Percentiles rank a stretch among this genome's conserved stretches.
These are phyloP conservation scores for Papiliotrema flavescens DNA, from an alignment of 1,284 basidiomycete genomes.

Conservation along the genomic window DNA sequence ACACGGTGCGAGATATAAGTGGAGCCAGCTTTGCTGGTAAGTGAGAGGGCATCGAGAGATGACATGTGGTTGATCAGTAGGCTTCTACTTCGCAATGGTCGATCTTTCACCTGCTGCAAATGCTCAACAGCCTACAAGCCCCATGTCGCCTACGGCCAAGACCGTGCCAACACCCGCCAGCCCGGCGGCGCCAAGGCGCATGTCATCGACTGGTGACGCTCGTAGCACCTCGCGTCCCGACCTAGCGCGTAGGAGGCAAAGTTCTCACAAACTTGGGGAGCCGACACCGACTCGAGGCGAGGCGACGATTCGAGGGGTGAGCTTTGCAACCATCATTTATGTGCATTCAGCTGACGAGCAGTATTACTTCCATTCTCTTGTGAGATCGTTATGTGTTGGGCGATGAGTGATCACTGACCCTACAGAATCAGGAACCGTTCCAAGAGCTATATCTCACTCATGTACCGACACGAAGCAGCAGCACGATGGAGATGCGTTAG, in stretches of 20 bases:
- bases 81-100: slow-evolving; percentile 69
- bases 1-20: slow-evolving; percentile 87
- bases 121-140: slow-evolving; percentile 34
- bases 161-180: slow-evolving; percentile 9
- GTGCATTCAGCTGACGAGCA: slow-evolving; percentile 8
- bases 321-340: slow-evolving; percentile 47
- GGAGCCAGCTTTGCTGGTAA: slow-evolving; percentile 91
- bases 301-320: slow-evolving; percentile 43
- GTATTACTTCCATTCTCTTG: slow-evolving; percentile 79
- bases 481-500: slow-evolving; percentile 50
- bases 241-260: slow-evolving; percentile 19
- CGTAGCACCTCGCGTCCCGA: slow-evolving; percentile 16
- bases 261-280: slow-evolving; percentile 11
- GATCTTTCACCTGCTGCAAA: slow-evolving; percentile 37
- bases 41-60: slow-evolving; percentile 25
- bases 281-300: slow-evolving; percentile 16
- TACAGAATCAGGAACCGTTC: slow-evolving; percentile 45
- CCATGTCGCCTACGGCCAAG: slow-evolving; percentile 24
- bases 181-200: slow-evolving; percentile 9
- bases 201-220: slow-evolving; percentile 15
- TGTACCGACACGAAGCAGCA: slow-evolving; percentile 36
- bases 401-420: neutral
- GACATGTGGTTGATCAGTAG: slow-evolving; percentile 47
- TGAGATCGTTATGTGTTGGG: slow-evolving; percentile 23
- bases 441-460: slow-evolving; percentile 53